Evolutionary conservation across 2,329 filamentous ascomycete species (phyloP), one percentile per base, ranked within the genome.

Genomic region (Alternaria alternata): DNA sequence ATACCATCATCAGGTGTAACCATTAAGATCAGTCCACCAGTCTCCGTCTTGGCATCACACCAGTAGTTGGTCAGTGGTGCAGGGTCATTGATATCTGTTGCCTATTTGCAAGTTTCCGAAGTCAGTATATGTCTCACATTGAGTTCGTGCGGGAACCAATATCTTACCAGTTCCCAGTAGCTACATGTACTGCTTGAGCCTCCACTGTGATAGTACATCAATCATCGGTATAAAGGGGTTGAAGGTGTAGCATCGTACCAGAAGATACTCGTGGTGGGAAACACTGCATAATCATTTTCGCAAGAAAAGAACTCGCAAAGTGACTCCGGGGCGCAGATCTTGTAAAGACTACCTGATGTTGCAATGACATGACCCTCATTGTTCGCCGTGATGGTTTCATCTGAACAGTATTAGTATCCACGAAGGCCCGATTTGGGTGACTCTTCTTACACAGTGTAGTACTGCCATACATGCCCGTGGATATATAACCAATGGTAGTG

Each of bases 251-350:
- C 14, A 42, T 42, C 55, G 8, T 44, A 64, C 62, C 62, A 64
- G 38, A 51, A 60, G 7, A 49, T 34, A 4, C 55, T 60, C 24
- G 41, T 48, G 20, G 44, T 54, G 2, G 57, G 36, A 7, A 28
- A 51, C 4, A 39, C 43, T n/a, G 52, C 51, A 32, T 58, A 65
- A 14, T 59, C 57, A 7, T 34, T 49, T 5, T 30, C 48, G 32
- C 63, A 65, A 47, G 61, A 55, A 20, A 61, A 59, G 61, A 63
- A 65, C 1, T 60, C 54, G 52, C 63, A 65, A 16, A 38, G 30
- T 5, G 51, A 32, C 39, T 46, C 30, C 4, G 48, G 53, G 9
- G 51, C 34, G 32, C 63, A 65, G 24, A 65, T 54, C 26, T 41
- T 32, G 51, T 54, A 65, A 4, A 61, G 47, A 39, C 39, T 48